Evolutionary conservation across 1,139 yeast species (phyloP), one percentile per base, ranked within the genome.

Genomic region (Geotrichum europaeum): DNA sequence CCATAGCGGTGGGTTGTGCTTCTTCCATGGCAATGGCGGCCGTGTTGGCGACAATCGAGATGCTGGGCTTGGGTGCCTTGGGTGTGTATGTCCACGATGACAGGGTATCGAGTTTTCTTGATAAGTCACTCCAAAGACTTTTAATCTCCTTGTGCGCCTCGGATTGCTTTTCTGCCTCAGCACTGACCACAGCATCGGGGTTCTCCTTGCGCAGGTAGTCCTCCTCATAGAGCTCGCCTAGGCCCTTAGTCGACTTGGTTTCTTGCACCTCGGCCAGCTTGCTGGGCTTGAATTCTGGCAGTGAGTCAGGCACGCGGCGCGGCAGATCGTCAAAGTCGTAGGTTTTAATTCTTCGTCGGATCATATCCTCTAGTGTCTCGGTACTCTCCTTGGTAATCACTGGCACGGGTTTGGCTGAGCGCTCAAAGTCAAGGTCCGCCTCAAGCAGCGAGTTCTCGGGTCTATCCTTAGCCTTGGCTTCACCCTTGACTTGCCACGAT

Each of bases 401-500:
- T 0, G 99, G 99, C 1, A 91, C 97, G 0, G 95, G 92, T 67
- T 86, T 87, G 6, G 89, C 81, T 6, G 85, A 84, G 67, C 91
- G 80, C 64, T 87, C 95, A 68, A 87, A 86, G 65, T 87, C 89
- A 56, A 87, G 70, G 65, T 85, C 89, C 4, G 74, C 69, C 34
- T 82, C 83, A 53, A 88, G 71, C 49, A 94, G 78, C 1, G 98
- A 87, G 74, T 94, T 97, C 56, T 79, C 78, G 3, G 96, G 96
- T 70, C 99, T 82, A 66, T 87, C 89, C 65, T 81, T 83, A 1
- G 92, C 89, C 58, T 83, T 81, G 1, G 90, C 91, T 75, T 94
- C 99, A 74, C 99, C 99, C 71, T 86, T 87, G 81, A 92, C 81
- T 9, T 96, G 85, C 99, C 99, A 94, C 69, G 86, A 86, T 77